These are phyloP conservation scores for Fraxinus latifolia DNA, from an alignment of 305 asterid genomes.

Conservation along the genomic window DNA sequence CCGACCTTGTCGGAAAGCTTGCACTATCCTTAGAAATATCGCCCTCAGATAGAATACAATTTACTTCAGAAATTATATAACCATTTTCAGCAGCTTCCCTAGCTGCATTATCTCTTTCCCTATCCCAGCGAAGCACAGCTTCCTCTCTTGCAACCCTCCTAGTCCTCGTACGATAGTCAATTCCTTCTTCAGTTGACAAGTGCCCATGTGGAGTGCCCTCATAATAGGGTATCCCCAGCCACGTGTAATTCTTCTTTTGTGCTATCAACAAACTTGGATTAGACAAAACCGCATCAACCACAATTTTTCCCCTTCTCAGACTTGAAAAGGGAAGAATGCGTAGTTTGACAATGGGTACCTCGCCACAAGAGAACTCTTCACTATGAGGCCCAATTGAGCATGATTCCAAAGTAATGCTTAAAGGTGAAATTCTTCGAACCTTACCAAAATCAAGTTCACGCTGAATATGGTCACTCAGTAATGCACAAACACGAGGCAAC, in stretches of 20 bases:
- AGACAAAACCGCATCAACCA: conserved; percentile 77
- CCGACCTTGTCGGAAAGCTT: conserved; percentile 46
- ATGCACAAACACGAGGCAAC: conserved; percentile 74
- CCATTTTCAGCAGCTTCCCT: conserved; percentile 75
- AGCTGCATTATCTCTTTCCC: conserved; percentile 79
- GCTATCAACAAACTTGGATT: conserved; percentile 75
- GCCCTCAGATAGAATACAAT: conserved; percentile 44
- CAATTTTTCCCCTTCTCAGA: conserved; percentile 85
- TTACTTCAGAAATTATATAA: conserved; percentile 57
- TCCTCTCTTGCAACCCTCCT: conserved; percentile 89
- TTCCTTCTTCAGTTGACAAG: conserved; percentile 85
- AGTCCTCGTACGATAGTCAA: conserved; percentile 79
- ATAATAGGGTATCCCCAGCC: conserved; percentile 86
- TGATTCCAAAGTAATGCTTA: conserved; percentile 89
- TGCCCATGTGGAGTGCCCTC: conserved; percentile 65
- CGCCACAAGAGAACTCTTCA: conserved; percentile 93
- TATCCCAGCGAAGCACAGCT: conserved; percentile 63
- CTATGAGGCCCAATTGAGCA: conserved; percentile 87
- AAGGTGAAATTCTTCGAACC: conserved; percentile 83
- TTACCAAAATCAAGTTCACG: conserved; percentile 87
- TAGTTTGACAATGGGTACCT: conserved; percentile 73
- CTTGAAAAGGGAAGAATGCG: conserved; percentile 90
- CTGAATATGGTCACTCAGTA: conserved; percentile 66
- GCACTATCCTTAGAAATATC: conserved; percentile 48
- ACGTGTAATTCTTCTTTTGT: conserved; percentile 78